phyloP scores from a whole-genome alignment of 805 yeast genomes.

The Candida coquimbonensis region DNA sequence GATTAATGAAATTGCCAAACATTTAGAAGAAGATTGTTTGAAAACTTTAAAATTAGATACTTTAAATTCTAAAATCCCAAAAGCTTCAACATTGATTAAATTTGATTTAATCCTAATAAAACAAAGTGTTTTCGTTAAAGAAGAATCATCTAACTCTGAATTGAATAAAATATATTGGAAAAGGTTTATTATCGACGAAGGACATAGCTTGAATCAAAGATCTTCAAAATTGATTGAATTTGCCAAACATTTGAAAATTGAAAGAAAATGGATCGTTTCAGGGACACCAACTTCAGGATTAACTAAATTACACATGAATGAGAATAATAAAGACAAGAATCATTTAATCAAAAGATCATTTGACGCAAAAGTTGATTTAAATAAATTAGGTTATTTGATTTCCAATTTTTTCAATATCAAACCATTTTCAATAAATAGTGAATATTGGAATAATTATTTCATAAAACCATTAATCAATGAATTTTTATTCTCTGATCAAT shows the following conservation, averaged over 20 bases:
- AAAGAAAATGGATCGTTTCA: conserved; percentile 66
- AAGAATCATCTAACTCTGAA: conserved; percentile 27
- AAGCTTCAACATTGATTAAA: conserved; percentile 29
- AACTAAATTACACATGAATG: conserved; percentile 44
- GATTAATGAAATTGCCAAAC: conserved; percentile 52
- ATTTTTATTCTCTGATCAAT: conserved; percentile 33
- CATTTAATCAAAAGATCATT: conserved; percentile 45
- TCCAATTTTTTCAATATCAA: conserved; percentile 48
- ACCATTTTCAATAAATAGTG: conserved; percentile 45
- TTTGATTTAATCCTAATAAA: conserved; percentile 51
- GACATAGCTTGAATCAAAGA: conserved; percentile 55
- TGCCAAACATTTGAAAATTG: conserved; percentile 44
- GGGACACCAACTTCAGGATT: conserved; percentile 74
- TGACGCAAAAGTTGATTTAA: conserved; percentile 46
- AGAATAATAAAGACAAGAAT: conserved; percentile 17
- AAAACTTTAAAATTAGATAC: conserved; percentile 26
- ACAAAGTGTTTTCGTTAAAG: conserved; percentile 37
- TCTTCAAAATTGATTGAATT: conserved; percentile 42
- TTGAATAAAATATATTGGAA: conserved; percentile 53
- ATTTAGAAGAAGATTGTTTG: conserved; percentile 34
- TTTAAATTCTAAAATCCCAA: conserved; percentile 20
- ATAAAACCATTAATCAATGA: conserved; percentile 41
- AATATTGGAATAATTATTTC: conserved; percentile 40
- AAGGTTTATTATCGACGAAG: conserved; percentile 67
- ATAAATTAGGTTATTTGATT: conserved; percentile 45